Conservation (phyloP, 768 basidiomycete genomes). For the Auricularia sp. region DNA sequence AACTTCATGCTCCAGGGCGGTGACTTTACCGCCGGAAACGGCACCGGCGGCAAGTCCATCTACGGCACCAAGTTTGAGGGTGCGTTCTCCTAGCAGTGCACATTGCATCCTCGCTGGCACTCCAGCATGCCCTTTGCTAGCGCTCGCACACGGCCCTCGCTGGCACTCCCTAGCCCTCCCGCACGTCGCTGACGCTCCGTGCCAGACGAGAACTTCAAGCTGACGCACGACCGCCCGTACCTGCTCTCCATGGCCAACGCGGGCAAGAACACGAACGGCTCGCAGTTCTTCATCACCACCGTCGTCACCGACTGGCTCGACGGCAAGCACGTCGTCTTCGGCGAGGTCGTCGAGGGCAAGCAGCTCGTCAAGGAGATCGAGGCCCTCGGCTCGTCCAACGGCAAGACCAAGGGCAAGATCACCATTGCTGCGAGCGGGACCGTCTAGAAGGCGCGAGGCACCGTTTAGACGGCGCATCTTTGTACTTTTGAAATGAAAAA, state of each 20-base stretch:
- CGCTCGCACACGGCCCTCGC: no score
- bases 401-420: conserved; percentile 35
- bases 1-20: conserved; percentile 68
- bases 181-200: conserved; percentile 14
- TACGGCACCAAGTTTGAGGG: conserved; percentile 60
- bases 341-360: conserved; percentile 47
- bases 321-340: conserved; percentile 79
- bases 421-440: conserved; percentile 47
- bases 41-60: conserved; percentile 75
- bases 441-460: conserved; percentile 16
- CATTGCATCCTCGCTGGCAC: no score
- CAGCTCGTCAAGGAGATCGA: conserved; percentile 43
- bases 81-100: conserved; percentile 17
- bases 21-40: conserved; percentile 38
- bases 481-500: no score
- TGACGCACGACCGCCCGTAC: conserved; percentile 62
- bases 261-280: conserved; percentile 73
- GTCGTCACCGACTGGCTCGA: conserved; percentile 71
- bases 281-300: conserved; percentile 88
- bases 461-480: background rate
- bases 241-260: conserved; percentile 76
- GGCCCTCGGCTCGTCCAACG: conserved; percentile 26
- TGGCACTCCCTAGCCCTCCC: background rate
- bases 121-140: no score
- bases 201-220: conserved; percentile 74